These are phyloP conservation scores for Penicillium parvum DNA, from an alignment of 495 filamentous ascomycete genomes.

Conservation along the genomic window DNA sequence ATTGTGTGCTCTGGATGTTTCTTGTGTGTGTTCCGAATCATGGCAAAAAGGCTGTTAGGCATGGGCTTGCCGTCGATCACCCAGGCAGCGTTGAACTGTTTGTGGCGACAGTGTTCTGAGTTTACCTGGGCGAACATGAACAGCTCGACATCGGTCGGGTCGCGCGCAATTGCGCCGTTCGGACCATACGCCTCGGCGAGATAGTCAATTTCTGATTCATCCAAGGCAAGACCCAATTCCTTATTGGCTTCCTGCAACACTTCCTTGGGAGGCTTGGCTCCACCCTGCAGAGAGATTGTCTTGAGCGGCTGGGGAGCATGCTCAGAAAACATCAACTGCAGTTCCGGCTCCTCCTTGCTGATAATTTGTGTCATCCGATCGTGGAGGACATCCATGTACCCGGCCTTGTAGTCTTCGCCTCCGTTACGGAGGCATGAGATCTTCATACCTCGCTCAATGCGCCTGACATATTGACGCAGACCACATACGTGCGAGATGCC, in stretches of 20 bases:
- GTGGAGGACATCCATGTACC: slow-evolving; percentile 68
- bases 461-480: slow-evolving; percentile 62
- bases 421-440: slow-evolving; percentile 48
- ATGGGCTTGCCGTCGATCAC: slow-evolving; percentile 87
- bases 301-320: slow-evolving; percentile 64
- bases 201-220: slow-evolving; percentile 89
- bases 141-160: slow-evolving; percentile 86
- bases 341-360: slow-evolving; percentile 57
- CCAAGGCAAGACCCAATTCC: slow-evolving; percentile 76
- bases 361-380: slow-evolving; percentile 93
- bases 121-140: slow-evolving; percentile 99
- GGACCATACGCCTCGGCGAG: slow-evolving; percentile 77
- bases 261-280: slow-evolving; percentile 57
- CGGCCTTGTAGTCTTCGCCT: slow-evolving; percentile 39
- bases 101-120: slow-evolving; percentile 60
- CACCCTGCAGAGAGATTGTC: slow-evolving; percentile 64
- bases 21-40: slow-evolving; percentile 93
- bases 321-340: slow-evolving; percentile 74
- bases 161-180: slow-evolving; percentile 59
- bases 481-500: slow-evolving; percentile 92
- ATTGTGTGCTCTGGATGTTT: slow-evolving; percentile 71
- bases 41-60: slow-evolving; percentile 76
- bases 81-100: slow-evolving; percentile 95
- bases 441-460: slow-evolving; percentile 85
- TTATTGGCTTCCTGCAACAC: slow-evolving; percentile 79